Conservation (phyloP, 257 asterid species). For the Nicotiana undulata region DNA sequence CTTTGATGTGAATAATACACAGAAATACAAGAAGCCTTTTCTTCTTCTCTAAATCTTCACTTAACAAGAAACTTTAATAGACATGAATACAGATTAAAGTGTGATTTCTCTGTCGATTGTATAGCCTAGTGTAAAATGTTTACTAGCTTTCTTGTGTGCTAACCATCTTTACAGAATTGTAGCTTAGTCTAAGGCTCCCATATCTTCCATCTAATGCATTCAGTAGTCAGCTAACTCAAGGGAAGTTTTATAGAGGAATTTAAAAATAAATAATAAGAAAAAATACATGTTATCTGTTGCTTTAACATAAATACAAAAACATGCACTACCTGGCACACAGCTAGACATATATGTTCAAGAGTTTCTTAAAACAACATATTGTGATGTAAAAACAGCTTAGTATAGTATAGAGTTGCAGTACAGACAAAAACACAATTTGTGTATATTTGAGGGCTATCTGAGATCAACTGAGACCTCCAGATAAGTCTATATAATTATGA, state of each 20-base stretch:
- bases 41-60: no score
- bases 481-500: neutral
- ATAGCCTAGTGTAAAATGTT: neutral
- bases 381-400: neutral
- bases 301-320: neutral
- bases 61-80: neutral
- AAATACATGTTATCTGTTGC: conserved; percentile 1
- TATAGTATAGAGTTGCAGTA: neutral
- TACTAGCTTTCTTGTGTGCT: neutral
- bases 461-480: neutral
- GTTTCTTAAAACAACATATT: neutral
- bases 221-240: neutral
- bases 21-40: no score
- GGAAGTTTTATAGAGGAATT: neutral
- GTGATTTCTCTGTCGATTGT: neutral
- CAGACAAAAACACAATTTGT: neutral
- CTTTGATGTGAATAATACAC: no score
- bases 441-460: neutral
- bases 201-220: neutral
- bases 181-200: conserved; percentile 1
- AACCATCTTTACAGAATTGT: neutral
- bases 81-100: neutral
- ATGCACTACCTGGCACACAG: neutral
- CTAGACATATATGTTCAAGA: neutral
- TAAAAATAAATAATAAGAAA: neutral